phyloP scores from a whole-genome alignment of 441 rosid genomes.

The Erodium texanum region DNA sequence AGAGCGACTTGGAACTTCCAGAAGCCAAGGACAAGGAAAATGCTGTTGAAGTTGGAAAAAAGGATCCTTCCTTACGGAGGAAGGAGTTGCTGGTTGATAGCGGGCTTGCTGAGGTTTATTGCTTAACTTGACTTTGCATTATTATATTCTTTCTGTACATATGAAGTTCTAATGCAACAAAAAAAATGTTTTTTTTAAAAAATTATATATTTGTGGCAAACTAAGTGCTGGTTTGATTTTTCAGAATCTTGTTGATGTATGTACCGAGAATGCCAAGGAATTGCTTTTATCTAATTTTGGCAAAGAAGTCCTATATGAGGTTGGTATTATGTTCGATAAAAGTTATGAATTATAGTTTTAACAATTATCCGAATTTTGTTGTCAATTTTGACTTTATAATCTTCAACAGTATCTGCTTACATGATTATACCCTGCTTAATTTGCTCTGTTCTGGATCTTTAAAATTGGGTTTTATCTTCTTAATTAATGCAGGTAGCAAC shows the following conservation, averaged over 20 bases:
- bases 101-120: conserved; percentile 70
- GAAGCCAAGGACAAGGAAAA: conserved; percentile 20
- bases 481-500: conserved; percentile 46
- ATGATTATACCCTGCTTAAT: too few species aligned
- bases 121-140: neutral
- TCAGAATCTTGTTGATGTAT: conserved; percentile 67
- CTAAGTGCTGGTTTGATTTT: conserved; percentile 18
- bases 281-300: conserved; percentile 66
- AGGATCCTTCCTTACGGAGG: conserved; percentile 43
- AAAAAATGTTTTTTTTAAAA: too few species aligned
- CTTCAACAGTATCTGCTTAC: too few species aligned
- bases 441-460: neutral
- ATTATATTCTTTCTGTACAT: neutral
- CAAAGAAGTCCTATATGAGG: conserved; percentile 80
- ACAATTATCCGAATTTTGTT: too few species aligned
- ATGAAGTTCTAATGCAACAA: too few species aligned
- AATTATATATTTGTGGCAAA: too few species aligned
- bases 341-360: too few species aligned
- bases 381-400: too few species aligned
- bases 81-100: too few species aligned
- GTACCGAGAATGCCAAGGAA: conserved; percentile 58
- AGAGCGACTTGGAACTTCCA: conserved; percentile 24
- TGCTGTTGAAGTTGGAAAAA: conserved; percentile 53
- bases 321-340: neutral
- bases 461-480: neutral